A percentile compares a stretch with the other conserved stretches of the same genome.
These are phyloP conservation scores for Nakazawaea populi DNA, from an alignment of 805 yeast genomes.

Conservation along the genomic window DNA sequence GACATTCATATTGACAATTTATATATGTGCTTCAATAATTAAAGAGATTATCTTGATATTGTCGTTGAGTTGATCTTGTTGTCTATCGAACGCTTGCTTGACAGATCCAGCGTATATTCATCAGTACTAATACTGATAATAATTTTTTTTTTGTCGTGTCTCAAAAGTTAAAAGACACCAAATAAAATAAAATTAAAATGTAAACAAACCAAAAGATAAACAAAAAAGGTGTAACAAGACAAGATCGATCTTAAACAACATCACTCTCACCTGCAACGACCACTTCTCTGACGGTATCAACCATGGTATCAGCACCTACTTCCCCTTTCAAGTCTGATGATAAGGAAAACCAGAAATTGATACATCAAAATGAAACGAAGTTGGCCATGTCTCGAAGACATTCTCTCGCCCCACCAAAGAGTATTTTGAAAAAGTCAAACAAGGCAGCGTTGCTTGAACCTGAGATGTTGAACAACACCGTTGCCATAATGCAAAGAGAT, in stretches of 20 bases:
- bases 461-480: constrained; percentile 26
- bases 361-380: not conserved
- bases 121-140: no score
- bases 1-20: not conserved
- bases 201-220: no score
- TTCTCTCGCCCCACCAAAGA: constrained; percentile 29
- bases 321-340: constrained; percentile 8
- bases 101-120: no score
- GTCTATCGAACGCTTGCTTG: no score
- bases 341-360: constrained; percentile 1
- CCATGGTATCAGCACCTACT: constrained; percentile 12
- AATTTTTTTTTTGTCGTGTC: no score
- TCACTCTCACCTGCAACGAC: constrained; percentile 10
- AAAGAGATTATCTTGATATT: no score
- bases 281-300: not conserved
- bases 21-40: no score
- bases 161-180: no score
- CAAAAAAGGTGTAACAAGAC: not conserved
- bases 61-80: no score
- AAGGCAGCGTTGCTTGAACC: constrained; percentile 8
- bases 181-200: no score
- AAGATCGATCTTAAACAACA: constrained; percentile 4
- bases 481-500: constrained; percentile 26
- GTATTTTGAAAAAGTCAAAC: constrained; percentile 29
- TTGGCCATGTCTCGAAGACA: constrained; percentile 20